Evolutionary conservation across 2,329 filamentous ascomycete species (phyloP), one percentile per base, ranked within the genome.

Genomic region (Neocucurbitaria cava): DNA sequence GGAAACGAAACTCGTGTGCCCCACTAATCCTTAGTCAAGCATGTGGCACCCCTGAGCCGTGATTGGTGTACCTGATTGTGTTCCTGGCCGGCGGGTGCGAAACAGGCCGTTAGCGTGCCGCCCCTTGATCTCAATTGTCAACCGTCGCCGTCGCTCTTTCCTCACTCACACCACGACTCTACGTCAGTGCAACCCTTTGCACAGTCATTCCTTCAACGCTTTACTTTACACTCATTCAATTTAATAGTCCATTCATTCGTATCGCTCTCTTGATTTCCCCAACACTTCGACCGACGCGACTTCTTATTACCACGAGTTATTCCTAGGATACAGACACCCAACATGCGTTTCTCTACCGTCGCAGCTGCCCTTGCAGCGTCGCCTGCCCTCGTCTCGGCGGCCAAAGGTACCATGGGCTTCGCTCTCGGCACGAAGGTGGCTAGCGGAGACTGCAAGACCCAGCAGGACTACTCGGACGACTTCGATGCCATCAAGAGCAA

Each of bases 371-470:
- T 78, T 26, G 69, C 69, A 28, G 64, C 65, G 45, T 75, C 79
- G 42, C 81, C 83, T 21, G 75, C 80, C 42, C 71, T 82, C 38
- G 81, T 83, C 38, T 77, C 80, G 28, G 82, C 82, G 33, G 76
- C 76, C 31, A 70, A 68, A 55, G 87, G 87, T 46, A 81, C 74
- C 26, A 77, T 89, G 56, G 88, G 88, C 46, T 89, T 89, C 68
- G 82, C 88, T 13, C 79, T 91, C 11, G 88, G 88, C 56, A 84
- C 86, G 65, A 87, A 89, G 72, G 84, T 84, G 60, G 51, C 81
- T 21, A 84, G 86, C 18, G 70, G 69, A n/a, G 40, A 71, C 36
- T 91, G 88, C 82, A 91, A 91, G 77, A 76, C 76, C 33, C 77
- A 80, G 39, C 69, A 75, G 41, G 87, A 90, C 74, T 91, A 88